Conservation (phyloP, 2,329 filamentous ascomycete species). For the Fusarium stilboides region DNA sequence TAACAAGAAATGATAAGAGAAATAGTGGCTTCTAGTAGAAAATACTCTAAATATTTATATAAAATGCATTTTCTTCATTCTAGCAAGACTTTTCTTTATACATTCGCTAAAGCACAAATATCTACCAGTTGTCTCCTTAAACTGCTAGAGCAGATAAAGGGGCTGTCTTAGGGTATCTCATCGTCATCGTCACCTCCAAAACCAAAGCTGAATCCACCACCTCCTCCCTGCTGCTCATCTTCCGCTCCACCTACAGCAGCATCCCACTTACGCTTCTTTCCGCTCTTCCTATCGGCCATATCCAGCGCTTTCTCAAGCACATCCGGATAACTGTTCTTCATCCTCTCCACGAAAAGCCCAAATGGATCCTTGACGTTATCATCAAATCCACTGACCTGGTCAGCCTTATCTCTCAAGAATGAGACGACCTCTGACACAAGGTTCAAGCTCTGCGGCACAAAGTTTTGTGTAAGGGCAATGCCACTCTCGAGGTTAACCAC, state of each 20-base stretch:
- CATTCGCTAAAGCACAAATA: constrained; percentile 13
- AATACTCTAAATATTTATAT: not conserved
- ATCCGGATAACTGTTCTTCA: constrained; percentile 75
- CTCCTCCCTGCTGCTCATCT: constrained; percentile 54
- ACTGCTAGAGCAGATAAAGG: constrained; percentile 8
- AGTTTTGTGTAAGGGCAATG: constrained; percentile 95
- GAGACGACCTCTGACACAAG: constrained; percentile 82
- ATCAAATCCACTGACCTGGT: constrained; percentile 90
- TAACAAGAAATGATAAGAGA: too few species aligned
- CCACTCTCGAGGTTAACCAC: constrained; percentile 90
- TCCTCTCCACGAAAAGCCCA: constrained; percentile 78
- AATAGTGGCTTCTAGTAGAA: too few species aligned
- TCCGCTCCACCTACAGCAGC: constrained; percentile 69
- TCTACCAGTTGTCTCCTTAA: constrained; percentile 7
- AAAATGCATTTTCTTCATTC: not conserved
- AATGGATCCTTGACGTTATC: constrained; percentile 80
- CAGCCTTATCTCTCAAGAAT: constrained; percentile 85
- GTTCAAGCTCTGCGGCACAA: constrained; percentile 76
- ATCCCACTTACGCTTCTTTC: constrained; percentile 90
- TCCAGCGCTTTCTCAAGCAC: constrained; percentile 76
- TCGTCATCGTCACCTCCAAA: constrained; percentile 67
- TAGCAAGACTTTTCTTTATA: not conserved
- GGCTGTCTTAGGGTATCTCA: constrained; percentile 58
- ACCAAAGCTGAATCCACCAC: constrained; percentile 67
- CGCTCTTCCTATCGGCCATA: constrained; percentile 74